A percentile compares a stretch with the other conserved stretches of the same genome.
These are phyloP conservation scores for Amaranthus hypochondriacus DNA, from an alignment of 148 eudicot genomes.

Conservation along the genomic window DNA sequence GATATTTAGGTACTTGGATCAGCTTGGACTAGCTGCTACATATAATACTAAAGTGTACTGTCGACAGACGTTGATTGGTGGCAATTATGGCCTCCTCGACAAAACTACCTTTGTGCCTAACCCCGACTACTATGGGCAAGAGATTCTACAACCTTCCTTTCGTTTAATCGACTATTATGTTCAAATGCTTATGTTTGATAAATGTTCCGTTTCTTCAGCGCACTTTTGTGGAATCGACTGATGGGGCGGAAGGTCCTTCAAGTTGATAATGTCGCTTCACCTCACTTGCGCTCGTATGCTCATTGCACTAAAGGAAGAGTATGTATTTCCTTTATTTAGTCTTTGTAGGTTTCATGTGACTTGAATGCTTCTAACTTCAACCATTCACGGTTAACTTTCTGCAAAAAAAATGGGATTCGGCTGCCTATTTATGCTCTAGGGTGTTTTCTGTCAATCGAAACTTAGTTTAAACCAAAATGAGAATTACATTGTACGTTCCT, in stretches of 20 bases:
- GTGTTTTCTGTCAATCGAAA: background rate
- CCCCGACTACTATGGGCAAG: slow-evolving; percentile 85
- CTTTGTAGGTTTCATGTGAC: background rate
- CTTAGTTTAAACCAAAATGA: background rate
- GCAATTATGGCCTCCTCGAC: slow-evolving; percentile 77
- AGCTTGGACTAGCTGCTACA: slow-evolving; percentile 72
- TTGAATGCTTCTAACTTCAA: slow-evolving; percentile 6
- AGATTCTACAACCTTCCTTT: background rate
- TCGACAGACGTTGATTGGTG: slow-evolving; percentile 79
- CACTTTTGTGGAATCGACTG: slow-evolving; percentile 74
- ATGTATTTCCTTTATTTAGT: slow-evolving; percentile 25
- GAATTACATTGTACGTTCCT: background rate
- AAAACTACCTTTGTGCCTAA: slow-evolving; percentile 61
- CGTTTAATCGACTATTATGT: background rate
- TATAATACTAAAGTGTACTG: slow-evolving; percentile 79
- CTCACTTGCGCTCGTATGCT: slow-evolving; percentile 64
- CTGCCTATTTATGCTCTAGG: background rate
- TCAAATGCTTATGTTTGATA: background rate
- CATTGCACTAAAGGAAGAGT: slow-evolving; percentile 83
- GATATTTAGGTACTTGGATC: slow-evolving; percentile 71
- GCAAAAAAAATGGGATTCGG: background rate
- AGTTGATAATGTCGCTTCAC: slow-evolving; percentile 42
- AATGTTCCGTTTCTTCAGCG: slow-evolving; percentile 36
- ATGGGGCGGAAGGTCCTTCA: slow-evolving; percentile 83
- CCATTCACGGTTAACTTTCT: background rate